Base-by-base conservation (phyloP, 129 eudicot genomes). In the Arctium minus region DNA sequence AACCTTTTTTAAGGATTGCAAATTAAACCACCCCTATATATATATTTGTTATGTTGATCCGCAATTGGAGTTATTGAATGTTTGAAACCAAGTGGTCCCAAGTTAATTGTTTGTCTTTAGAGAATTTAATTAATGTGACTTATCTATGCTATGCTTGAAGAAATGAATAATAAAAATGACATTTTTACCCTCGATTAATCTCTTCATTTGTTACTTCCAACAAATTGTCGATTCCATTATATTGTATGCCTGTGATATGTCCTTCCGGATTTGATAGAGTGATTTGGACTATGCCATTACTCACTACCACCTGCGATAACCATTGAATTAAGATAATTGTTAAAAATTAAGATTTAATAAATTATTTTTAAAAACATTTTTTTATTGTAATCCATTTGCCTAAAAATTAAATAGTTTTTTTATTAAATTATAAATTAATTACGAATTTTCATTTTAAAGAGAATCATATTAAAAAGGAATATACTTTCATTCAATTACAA, bases 141-240 rank as follows among this genome's bases (percentile, higher is more conserved):
- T 22, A 22, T 22, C 27, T 7, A 13, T 27, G 6, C 4, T 1
- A 69, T 69, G 12, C 5, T 32, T 1, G 36, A 69, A 18, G 3
- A 70, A 10, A 78, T 27, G n/a, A 70, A 76, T 11, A 12, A 17
- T 0, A 27, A 31, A 48, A 39, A 79, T 79, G 71, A 31, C 33
- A 46, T 10, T 46, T 27, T 35, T 72, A 89, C 91, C 91, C 89
- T 77, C 88, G 81, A 74, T 71, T 70, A 62, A 68, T 27, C 78
- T 89, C 91, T 10, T 73, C 82, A 70, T 89, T 85, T 30, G 9
- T 68, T 8, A 73, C 78, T 82, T 89, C 86, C 18, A 87, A 86
- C 83, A 89, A 69, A 81, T 89, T 89, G 68, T 89, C 85, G 33
- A 87, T 70, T 36, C 93, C 88, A 3, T 85, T 80, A 37, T 89